Evolutionary conservation across 371 early-diverging fungal species (phyloP), one percentile per base, ranked within the genome.

Genomic region (Fennellomyces sp.): DNA sequence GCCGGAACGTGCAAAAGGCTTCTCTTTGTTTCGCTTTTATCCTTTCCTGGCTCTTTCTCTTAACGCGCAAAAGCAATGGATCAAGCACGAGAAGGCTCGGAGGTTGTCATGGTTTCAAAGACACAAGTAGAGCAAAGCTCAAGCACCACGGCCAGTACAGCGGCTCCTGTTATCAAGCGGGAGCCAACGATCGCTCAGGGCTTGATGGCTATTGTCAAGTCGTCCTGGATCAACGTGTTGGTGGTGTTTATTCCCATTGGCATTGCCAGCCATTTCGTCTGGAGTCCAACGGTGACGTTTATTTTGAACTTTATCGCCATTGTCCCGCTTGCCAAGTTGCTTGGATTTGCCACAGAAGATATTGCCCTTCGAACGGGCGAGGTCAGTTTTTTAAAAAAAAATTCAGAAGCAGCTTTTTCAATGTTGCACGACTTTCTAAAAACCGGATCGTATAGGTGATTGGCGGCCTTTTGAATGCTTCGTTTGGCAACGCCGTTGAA

Each of bases 401-500:
- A 30, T 11, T 11, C 8, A 11, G 15, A 35, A 35, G 1, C 8
- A 35, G 35, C 13, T n/a, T 39, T 6, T 12, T 28, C 31, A 17
- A 31, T 27, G 19, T 29, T 49, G 49, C 25, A 49, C 49, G 15
- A 25, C 27, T 1, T 8, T 17, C 5, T 39, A 39, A 39, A 35
- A 35, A 35, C 35, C 39, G 13, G 39, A 39, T 25, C 27, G 8
- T 15, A 17, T 35, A 82, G 81, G 85, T 92, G n/a, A 78, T 96
- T 29, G 95, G 95, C 45, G 95, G 91, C n/a, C 78, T 96, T 21
- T 68, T 96, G 38, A 94, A 94, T 67, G 95, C 92, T 0, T 90
- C 93, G 10, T 88, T 94, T 81, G 85, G 95, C 69, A 73, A 95
- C 58, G 92, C 93, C 2, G 93, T 95, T 11, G 97, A 97, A 70